phyloP scores from a whole-genome alignment of 2,329 filamentous ascomycete species.

The Phoma sp. region DNA sequence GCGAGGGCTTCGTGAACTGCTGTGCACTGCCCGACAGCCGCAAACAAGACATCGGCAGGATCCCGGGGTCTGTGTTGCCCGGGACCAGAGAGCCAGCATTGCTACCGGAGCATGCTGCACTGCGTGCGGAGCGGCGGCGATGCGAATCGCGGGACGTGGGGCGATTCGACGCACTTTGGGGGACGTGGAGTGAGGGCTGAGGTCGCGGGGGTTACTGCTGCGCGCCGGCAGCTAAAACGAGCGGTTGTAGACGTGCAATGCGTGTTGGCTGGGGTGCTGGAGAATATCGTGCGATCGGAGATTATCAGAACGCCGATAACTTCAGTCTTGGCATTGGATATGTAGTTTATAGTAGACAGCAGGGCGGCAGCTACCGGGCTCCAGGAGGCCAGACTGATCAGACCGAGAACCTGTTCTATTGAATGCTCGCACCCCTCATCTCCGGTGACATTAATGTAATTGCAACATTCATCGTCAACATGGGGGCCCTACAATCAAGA shows the following conservation, averaged over 20 bases:
- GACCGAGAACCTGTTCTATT: too few relatives aligned
- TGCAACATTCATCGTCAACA: not conserved
- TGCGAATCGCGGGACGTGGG: constrained; percentile 23
- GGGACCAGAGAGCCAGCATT: constrained; percentile 74
- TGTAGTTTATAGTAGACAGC: too few relatives aligned
- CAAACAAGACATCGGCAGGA: constrained; percentile 69
- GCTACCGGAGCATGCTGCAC: constrained; percentile 47
- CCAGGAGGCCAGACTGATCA: not conserved
- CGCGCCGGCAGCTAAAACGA: not conserved
- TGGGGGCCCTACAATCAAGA: not conserved
- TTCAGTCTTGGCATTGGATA: constrained; percentile 8
- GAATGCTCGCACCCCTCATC: too few relatives aligned
- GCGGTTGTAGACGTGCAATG: not conserved
- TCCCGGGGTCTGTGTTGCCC: constrained; percentile 65
- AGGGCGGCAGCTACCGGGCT: not conserved
- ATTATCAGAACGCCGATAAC: constrained; percentile 7
- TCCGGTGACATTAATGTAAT: too few relatives aligned
- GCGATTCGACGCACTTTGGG: constrained; percentile 25
- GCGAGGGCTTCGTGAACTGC: constrained; percentile 58
- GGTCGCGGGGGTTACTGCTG: not conserved
- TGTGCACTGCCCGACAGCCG: constrained; percentile 59
- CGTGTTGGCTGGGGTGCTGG: not conserved
- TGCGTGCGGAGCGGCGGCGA: constrained; percentile 23
- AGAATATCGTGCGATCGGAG: constrained; percentile 17
- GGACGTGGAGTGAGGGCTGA: not conserved